Evolutionary conservation across 371 early-diverging fungal genomes (phyloP).

Genomic region (Batkoa obscura): DNA sequence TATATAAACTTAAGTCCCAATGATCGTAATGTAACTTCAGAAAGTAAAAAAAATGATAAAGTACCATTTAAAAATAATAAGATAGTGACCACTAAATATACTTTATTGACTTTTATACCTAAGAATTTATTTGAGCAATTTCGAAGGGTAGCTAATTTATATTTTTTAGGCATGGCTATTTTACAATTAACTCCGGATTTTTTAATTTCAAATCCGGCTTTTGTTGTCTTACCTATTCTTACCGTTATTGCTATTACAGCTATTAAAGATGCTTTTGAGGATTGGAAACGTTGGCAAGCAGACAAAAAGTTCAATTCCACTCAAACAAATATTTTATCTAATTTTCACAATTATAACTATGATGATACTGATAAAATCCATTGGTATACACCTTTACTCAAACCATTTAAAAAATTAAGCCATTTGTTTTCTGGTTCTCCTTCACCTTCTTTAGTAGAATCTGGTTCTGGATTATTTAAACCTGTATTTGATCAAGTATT

Average conservation of each 20-base stretch:
- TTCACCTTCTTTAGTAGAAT: neutral
- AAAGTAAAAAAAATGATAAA: no score
- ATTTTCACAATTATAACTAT: conserved; percentile 53
- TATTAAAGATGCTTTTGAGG: conserved; percentile 91
- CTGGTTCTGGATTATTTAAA: neutral
- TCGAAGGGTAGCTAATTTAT: conserved; percentile 85
- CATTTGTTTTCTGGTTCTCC: neutral
- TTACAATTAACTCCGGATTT: conserved; percentile 72
- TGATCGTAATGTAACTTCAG: no score
- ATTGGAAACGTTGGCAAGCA: conserved; percentile 76
- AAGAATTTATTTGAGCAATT: conserved; percentile 95
- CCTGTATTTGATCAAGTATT: conserved; percentile 19
- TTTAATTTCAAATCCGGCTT: conserved; percentile 37
- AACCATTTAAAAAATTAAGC: no score
- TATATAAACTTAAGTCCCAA: no score
- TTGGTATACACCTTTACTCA: neutral
- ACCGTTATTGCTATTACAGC: conserved; percentile 77
- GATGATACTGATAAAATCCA: neutral
- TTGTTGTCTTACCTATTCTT: conserved; percentile 77
- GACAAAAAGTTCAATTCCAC: conserved; percentile 76
- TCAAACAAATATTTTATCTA: conserved; percentile 39
- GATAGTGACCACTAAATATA: conserved; percentile 78
- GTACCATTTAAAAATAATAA: conserved; percentile 21
- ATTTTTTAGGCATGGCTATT: conserved; percentile 85
- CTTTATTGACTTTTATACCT: conserved; percentile 76